A percentile compares a stretch with the other conserved stretches of the same genome.
Evolutionary conservation across 108 stramenopile species (phyloP).

Genomic region (Cyclotella distinguenda): DNA sequence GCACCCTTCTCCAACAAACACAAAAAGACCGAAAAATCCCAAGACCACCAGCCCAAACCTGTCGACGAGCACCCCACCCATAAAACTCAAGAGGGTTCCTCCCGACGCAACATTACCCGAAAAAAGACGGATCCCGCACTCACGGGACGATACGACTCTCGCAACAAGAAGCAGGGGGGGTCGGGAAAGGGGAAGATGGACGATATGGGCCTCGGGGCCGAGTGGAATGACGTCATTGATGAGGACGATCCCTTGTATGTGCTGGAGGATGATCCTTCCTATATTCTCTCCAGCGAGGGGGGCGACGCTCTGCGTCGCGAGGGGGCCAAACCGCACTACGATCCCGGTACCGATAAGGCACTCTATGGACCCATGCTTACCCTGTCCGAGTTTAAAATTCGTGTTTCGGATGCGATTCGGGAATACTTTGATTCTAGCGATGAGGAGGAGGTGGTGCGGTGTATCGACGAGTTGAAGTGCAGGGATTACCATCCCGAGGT

Average conservation of each 20-base stretch:
- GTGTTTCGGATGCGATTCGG: constrained; percentile 56
- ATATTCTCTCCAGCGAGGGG: constrained; percentile 50
- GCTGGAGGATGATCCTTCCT: constrained; percentile 62
- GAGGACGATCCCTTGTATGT: constrained; percentile 81
- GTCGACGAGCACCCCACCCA: constrained; percentile 60
- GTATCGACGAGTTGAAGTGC: constrained; percentile 75
- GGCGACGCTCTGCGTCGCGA: constrained; percentile 21
- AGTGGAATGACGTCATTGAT: constrained; percentile 64
- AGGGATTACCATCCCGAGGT: constrained; percentile 75
- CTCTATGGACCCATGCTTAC: constrained; percentile 84
- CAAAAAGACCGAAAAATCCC: constrained; percentile 16
- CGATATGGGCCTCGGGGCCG: constrained; percentile 16
- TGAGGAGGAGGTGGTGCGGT: constrained; percentile 73
- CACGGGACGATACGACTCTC: constrained; percentile 64
- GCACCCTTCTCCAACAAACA: constrained; percentile 63
- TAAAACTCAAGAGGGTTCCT: constrained; percentile 63
- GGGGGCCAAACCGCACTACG: constrained; percentile 40
- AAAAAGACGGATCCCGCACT: constrained; percentile 70
- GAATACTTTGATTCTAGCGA: constrained; percentile 84
- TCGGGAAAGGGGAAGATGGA: constrained; percentile 77
- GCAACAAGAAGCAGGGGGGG: constrained; percentile 83
- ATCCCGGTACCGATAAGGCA: constrained; percentile 54
- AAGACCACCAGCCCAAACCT: constrained; percentile 15
- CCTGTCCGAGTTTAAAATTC: constrained; percentile 82
- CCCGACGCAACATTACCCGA: constrained; percentile 79